phyloP scores from a whole-genome alignment of 805 yeast genomes.

The Cyberlindnera samutprakarnensis region DNA sequence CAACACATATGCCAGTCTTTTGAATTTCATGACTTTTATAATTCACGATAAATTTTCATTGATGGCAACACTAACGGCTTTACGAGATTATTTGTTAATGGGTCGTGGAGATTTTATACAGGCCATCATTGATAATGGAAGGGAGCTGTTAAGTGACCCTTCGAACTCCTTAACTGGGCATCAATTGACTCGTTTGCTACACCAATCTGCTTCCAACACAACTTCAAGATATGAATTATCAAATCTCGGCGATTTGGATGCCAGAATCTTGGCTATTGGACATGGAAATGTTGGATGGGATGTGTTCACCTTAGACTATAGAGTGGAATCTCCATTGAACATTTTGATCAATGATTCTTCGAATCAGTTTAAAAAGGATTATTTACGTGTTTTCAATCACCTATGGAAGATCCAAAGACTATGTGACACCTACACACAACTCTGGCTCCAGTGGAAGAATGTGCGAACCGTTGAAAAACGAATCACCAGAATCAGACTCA shows the following conservation, averaged over 20 bases:
- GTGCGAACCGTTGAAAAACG: constrained; percentile 8
- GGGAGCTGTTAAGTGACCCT: constrained; percentile 46
- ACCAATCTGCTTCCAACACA: constrained; percentile 53
- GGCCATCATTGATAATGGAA: constrained; percentile 48
- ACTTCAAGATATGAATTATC: constrained; percentile 35
- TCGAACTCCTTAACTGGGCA: constrained; percentile 58
- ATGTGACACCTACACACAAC: constrained; percentile 39
- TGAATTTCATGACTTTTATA: constrained; percentile 41
- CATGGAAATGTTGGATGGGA: constrained; percentile 86
- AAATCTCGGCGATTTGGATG: constrained; percentile 59
- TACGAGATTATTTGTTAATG: constrained; percentile 63
- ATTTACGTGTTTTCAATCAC: constrained; percentile 76
- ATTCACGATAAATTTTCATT: constrained; percentile 44
- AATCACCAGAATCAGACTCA: constrained; percentile 16
- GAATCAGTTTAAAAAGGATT: constrained; percentile 43
- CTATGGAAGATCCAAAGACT: constrained; percentile 73
- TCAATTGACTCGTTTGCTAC: constrained; percentile 55
- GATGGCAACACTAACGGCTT: constrained; percentile 46
- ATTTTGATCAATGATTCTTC: constrained; percentile 45
- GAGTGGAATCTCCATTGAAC: constrained; percentile 43
- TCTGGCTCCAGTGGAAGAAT: constrained; percentile 37
- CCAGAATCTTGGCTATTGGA: constrained; percentile 67
- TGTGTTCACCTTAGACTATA: constrained; percentile 80
- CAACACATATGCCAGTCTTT: constrained; percentile 43
- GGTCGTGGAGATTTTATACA: constrained; percentile 81